Percentiles rank a stretch among this genome's conserved stretches.
Conservation (phyloP, 164 flowering plant species). For the Taxillus chinensis region DNA sequence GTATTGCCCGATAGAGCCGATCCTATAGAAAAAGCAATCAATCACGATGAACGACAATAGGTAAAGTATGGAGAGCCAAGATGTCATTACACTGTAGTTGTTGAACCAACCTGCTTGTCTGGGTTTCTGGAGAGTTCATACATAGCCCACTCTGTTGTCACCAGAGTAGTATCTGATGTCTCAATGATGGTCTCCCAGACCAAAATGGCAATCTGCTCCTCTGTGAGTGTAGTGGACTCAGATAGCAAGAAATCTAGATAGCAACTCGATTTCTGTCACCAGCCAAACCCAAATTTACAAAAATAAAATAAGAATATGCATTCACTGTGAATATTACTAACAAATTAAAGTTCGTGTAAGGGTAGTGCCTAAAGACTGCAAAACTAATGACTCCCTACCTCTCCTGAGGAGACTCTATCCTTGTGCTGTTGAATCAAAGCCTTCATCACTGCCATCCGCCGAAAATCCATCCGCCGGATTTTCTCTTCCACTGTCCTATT, state of each 20-base stretch:
- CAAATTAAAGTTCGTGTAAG: no score
- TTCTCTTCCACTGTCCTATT: slow-evolving; percentile 51
- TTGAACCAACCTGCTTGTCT: slow-evolving; percentile 39
- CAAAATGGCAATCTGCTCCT: slow-evolving; percentile 47
- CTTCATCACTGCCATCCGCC: slow-evolving; percentile 54
- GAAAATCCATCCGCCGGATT: slow-evolving; percentile 31
- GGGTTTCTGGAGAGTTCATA: slow-evolving; percentile 70
- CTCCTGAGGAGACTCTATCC: slow-evolving; percentile 38
- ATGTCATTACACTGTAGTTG: neutral
- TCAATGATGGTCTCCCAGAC: slow-evolving; percentile 84
- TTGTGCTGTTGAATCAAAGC: slow-evolving; percentile 51
- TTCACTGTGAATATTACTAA: neutral
- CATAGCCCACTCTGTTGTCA: slow-evolving; percentile 91
- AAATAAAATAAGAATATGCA: neutral
- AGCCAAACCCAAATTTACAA: neutral
- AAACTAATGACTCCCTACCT: slow-evolving; percentile 27
- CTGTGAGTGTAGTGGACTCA: slow-evolving; percentile 48
- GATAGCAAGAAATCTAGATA: slow-evolving; percentile 50
- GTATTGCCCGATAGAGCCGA: slow-evolving; percentile 41
- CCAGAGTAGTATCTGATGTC: slow-evolving; percentile 70
- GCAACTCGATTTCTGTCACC: slow-evolving; percentile 38
- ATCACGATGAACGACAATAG: neutral
- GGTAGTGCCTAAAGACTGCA: no score
- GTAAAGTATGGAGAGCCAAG: neutral
- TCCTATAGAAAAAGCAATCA: slow-evolving; percentile 24